These are phyloP conservation scores for Rutidosis leptorrhynchoides DNA, from an alignment of 129 eudicot genomes.

Conservation along the genomic window DNA sequence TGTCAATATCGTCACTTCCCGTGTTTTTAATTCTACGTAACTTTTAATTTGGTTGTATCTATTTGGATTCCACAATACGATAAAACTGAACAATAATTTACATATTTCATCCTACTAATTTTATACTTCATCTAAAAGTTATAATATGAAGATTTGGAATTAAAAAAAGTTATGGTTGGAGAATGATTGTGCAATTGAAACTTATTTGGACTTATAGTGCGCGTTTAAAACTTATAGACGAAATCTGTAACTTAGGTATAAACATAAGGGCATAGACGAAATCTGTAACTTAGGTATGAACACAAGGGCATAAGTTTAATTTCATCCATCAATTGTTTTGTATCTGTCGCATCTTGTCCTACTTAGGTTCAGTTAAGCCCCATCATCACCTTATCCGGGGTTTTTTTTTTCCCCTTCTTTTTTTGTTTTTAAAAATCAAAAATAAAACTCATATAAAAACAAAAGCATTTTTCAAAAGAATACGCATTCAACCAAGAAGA, in stretches of 20 bases:
- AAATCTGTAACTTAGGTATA: neutral
- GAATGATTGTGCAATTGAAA: neutral
- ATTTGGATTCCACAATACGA: neutral
- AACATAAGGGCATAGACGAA: neutral
- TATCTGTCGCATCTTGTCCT: neutral
- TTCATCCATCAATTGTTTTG: neutral
- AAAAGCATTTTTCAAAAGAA: too few species aligned
- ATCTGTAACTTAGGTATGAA: neutral
- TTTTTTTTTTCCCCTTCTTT: too few species aligned
- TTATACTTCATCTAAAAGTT: neutral
- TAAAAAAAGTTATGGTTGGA: neutral
- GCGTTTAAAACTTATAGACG: neutral
- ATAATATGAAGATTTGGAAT: neutral
- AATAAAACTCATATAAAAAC: too few species aligned
- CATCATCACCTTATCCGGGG: too few species aligned
- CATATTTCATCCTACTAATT: conserved; percentile 15
- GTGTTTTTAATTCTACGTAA: conserved; percentile 15
- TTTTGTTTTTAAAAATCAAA: too few species aligned
- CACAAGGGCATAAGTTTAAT: neutral
- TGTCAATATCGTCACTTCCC: conserved; percentile 16
- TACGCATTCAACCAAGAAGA: too few species aligned
- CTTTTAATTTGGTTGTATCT: conserved; percentile 21
- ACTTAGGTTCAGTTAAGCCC: too few species aligned
- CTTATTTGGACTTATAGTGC: neutral
- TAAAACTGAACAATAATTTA: neutral